Evolutionary conservation across 1,284 basidiomycete species (phyloP), one percentile per base, ranked within the genome.

Genomic region (Microbotryum violaceum): DNA sequence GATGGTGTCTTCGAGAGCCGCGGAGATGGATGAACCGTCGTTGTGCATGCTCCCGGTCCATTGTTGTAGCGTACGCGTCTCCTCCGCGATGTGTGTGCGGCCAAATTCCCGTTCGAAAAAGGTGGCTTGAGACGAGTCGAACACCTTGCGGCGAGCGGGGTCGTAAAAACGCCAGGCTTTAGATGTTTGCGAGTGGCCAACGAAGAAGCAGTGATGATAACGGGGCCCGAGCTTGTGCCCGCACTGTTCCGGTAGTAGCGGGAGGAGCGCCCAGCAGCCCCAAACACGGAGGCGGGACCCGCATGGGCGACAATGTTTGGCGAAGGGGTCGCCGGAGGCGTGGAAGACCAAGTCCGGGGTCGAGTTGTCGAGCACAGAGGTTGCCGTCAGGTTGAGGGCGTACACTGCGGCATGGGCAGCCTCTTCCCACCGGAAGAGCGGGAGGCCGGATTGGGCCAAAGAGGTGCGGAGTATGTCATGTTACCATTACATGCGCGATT

Each of bases 371-470:
- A 44, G 27, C 10, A 47, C 29, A 6, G 20, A 7, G 3, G 52
- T 37, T 1, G 58, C 53, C 21, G 20, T 5, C 4, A 33, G 52
- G 48, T 60, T 60, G 52, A 20, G 21, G 47, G 37, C 12, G 58
- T 55, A 60, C 14, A 50, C 33, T 0, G 50, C 58, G 5, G 58
- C 20, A 1, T 46, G 10, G 18, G 50, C 16, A 1, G 50, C 50
- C 4, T n/a, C 16, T 20, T n/a, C n/a, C 63, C 63, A 64, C n/a
- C 61, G 52, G 25, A 21, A 54, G 20, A 47, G 49, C 7, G 50
- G 59, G 10, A 61, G 56, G 2, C 18, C 27, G 12, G 56, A 48
- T 9, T 23, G 18, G 1, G 48, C n/a, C 12, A 62, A 33, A 21
- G 45, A 9, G 3, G 54, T n/a, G n/a, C n/a, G n/a, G n/a, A n/a